Percentiles rank a stretch among this genome's conserved stretches.
Conservation (phyloP, 192 early-diverging fungal species). For the Coemansia sp. region DNA sequence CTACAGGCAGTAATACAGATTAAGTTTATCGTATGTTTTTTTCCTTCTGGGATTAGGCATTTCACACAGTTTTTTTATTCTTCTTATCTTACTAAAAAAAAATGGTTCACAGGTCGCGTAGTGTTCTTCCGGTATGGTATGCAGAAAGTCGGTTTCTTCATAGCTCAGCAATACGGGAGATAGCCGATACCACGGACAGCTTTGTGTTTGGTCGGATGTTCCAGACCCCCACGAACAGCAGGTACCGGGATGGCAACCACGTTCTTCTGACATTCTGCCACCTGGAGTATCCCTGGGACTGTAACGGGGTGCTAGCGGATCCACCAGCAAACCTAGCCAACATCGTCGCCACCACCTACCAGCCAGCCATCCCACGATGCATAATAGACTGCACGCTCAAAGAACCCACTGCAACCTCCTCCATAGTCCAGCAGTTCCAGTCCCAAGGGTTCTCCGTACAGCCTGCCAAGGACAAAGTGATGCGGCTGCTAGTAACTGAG, state of each 20-base stretch:
- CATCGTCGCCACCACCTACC: slow-evolving; percentile 3
- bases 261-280: slow-evolving; percentile 29
- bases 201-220: slow-evolving; percentile 31
- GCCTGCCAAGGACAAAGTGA: no score
- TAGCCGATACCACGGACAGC: slow-evolving; percentile 17
- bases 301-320: slow-evolving; percentile 18
- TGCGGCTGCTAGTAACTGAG: background rate
- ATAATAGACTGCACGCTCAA: slow-evolving; percentile 23
- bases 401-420: background rate
- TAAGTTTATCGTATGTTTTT: background rate
- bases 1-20: background rate
- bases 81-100: background rate
- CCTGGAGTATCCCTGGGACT: slow-evolving; percentile 40
- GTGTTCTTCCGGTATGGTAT: slow-evolving; percentile 32
- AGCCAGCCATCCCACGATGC: slow-evolving; percentile 14
- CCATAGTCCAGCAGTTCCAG: background rate
- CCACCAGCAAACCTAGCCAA: slow-evolving; percentile 24
- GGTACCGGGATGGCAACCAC: slow-evolving; percentile 28
- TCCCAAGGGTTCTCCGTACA: no score
- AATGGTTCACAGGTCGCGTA: slow-evolving; percentile 16
- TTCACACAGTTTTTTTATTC: background rate
- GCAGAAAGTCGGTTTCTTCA: slow-evolving; percentile 27
- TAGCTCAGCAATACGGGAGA: slow-evolving; percentile 9
- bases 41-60: background rate
- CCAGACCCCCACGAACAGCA: slow-evolving; percentile 20